Percentiles rank a stretch among this genome's conserved stretches.
Conservation (phyloP, 768 basidiomycete genomes). For the Mycena capillaripes region DNA sequence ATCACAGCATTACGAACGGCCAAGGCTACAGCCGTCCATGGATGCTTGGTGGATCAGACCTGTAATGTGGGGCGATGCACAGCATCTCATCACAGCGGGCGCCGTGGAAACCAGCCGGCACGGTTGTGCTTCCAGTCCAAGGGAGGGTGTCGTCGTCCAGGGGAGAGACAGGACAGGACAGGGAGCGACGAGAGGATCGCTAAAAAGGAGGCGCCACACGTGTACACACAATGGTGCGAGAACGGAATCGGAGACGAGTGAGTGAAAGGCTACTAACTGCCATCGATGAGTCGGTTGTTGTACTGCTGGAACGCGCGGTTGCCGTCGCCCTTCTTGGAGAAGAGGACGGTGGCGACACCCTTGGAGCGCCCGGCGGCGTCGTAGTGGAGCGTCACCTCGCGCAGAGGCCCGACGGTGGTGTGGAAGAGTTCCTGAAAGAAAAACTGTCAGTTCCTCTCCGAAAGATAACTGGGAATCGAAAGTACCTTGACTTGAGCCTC, state of each 20-base stretch:
- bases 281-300: conserved; percentile 99
- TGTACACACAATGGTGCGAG: conserved; percentile 51
- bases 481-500: conserved; percentile 93
- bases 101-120: conserved; percentile 6
- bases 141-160: conserved; percentile 14
- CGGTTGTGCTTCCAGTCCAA: not conserved
- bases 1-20: conserved; percentile 11
- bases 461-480: conserved; percentile 22
- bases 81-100: conserved; percentile 26
- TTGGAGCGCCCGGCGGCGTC: conserved; percentile 90
- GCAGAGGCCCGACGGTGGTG: conserved; percentile 89
- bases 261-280: conserved; percentile 94
- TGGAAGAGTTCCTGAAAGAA: conserved; percentile 88
- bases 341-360: conserved; percentile 90
- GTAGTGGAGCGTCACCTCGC: conserved; percentile 88
- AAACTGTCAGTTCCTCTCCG: conserved; percentile 6
- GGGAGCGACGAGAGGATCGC: conserved; percentile 46
- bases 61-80: conserved; percentile 6
- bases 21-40: conserved; percentile 2
- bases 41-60: no score
- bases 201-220: conserved; percentile 39
- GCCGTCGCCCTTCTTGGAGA: conserved; percentile 89
- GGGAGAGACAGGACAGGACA: conserved; percentile 64
- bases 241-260: conserved; percentile 55
- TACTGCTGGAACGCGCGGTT: conserved; percentile 94